A percentile compares a stretch with the other conserved stretches of the same genome.
Evolutionary conservation across 768 basidiomycete species (phyloP).

Genomic region (Russula griseocarnosa): DNA sequence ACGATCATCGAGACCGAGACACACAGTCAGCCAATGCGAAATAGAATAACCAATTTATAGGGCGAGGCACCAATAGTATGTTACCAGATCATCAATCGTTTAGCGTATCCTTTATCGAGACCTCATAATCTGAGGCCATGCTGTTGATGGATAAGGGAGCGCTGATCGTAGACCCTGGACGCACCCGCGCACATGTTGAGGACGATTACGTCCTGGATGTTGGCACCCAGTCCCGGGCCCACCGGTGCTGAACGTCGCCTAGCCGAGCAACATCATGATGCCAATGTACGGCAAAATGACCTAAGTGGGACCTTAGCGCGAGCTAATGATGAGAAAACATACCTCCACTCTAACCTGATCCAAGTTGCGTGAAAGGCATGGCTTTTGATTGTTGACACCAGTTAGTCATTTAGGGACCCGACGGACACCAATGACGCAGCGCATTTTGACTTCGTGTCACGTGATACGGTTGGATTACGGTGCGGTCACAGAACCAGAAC

Average conservation of each 20-base stretch:
- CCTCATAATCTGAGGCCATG: background rate
- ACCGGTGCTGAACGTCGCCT: conserved; percentile 1
- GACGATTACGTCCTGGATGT: conserved; percentile 6
- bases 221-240: conserved; percentile 13
- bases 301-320: conserved; percentile 12
- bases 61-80: conserved; percentile 5
- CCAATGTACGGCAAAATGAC: conserved; percentile 23
- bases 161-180: conserved; percentile 18
- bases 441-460: too few relatives aligned
- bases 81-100: conserved; percentile 7
- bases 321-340: conserved; percentile 22
- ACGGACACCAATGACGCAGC: too few relatives aligned
- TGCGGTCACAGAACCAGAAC: too few relatives aligned
- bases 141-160: conserved; percentile 16
- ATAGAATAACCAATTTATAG: conserved; percentile 2
- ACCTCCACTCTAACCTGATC: conserved; percentile 13
- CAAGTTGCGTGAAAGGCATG: conserved; percentile 4
- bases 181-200: conserved; percentile 19
- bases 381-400: background rate
- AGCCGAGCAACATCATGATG: conserved; percentile 12
- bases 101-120: background rate
- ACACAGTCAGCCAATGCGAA: conserved; percentile 7
- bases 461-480: too few relatives aligned
- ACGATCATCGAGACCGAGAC: conserved; percentile 14
- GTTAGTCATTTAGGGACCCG: too few relatives aligned